Evolutionary conservation across 768 basidiomycete species (phyloP).

Genomic region (Russula sp.): DNA sequence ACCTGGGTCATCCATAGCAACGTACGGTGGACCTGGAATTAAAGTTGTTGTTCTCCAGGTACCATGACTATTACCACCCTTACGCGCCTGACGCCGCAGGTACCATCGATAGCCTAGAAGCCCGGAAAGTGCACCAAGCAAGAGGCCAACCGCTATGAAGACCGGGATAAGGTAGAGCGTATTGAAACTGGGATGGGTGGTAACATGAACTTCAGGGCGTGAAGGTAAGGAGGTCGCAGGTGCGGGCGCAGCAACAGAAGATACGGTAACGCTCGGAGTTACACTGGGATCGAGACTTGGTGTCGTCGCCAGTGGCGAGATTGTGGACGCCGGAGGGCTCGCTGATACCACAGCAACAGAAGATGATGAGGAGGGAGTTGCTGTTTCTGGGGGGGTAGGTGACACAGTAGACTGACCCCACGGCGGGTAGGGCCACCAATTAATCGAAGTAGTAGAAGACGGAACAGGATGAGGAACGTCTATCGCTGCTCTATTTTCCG

Average conservation of each 20-base stretch:
- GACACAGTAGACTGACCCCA: conserved; percentile 22
- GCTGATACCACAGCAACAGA: not conserved
- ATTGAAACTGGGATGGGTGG: conserved; percentile 20
- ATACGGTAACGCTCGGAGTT: conserved; percentile 8
- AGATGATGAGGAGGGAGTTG: not conserved
- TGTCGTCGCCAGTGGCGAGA: not conserved
- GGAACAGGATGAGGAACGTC: not conserved
- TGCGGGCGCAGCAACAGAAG: conserved; percentile 25
- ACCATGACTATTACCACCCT: not conserved
- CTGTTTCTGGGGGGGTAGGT: not conserved
- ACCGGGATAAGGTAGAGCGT: conserved; percentile 27
- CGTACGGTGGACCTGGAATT: conserved; percentile 28
- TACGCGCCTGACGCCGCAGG: conserved; percentile 6
- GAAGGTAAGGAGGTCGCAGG: conserved; percentile 20
- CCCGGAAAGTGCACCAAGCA: conserved; percentile 22
- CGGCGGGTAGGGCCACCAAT: conserved; percentile 32
- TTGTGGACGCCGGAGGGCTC: not conserved
- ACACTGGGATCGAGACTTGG: not conserved
- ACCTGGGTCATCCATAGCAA: not conserved
- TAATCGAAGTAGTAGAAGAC: conserved; percentile 17
- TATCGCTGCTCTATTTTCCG: not conserved
- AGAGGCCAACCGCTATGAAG: conserved; percentile 25
- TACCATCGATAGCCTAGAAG: conserved; percentile 23
- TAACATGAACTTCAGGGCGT: conserved; percentile 5
- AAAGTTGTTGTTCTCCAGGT: conserved; percentile 10